phyloP scores from a whole-genome alignment of 768 basidiomycete genomes.

The Cubamyces sp. region DNA sequence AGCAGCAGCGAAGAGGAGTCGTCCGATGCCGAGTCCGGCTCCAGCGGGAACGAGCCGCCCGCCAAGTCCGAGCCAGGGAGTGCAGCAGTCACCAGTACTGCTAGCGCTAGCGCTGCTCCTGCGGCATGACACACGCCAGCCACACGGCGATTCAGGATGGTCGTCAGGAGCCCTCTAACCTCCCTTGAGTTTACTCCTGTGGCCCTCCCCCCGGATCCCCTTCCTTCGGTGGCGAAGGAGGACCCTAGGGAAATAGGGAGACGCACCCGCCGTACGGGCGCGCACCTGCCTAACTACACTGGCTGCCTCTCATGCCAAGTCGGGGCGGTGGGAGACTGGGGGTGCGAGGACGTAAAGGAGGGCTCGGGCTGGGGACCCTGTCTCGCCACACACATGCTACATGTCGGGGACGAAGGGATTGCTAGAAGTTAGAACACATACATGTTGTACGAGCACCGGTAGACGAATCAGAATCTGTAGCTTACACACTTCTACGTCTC shows the following conservation, averaged over 20 bases:
- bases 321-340: too few species aligned
- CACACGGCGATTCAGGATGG: neutral
- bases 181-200: too few species aligned
- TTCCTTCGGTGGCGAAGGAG: too few species aligned
- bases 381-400: neutral
- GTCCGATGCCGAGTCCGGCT: neutral
- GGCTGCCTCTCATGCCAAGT: too few species aligned
- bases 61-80: neutral
- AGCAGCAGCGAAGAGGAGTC: constrained; percentile 11
- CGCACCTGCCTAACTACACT: too few species aligned
- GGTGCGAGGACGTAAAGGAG: too few species aligned
- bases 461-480: neutral
- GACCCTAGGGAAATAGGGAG: too few species aligned
- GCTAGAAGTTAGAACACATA: constrained; percentile 4
- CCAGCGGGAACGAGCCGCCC: neutral
- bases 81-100: too few species aligned
- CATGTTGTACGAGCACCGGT: constrained; percentile 9
- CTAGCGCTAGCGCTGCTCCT: neutral
- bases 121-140: neutral
- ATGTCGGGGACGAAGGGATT: neutral
- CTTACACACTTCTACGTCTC: too few species aligned
- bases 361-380: neutral
- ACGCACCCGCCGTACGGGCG: too few species aligned
- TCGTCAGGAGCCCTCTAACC: neutral
- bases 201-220: too few species aligned